Base-by-base conservation (phyloP, 1,139 yeast species). In the Komagataea norvegica region DNA sequence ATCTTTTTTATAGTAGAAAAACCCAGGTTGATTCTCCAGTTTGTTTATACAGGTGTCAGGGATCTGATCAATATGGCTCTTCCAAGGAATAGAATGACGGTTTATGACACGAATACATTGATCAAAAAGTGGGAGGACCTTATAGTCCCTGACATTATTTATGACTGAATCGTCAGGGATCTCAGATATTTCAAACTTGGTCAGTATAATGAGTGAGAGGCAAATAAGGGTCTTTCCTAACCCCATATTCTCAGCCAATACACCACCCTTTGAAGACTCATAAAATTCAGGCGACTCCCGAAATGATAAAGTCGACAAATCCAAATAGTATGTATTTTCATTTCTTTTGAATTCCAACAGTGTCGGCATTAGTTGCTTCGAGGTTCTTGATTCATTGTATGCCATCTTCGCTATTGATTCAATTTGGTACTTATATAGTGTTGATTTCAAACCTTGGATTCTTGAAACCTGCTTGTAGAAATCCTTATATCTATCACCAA, bases 171-270 rank as follows among this genome's bases (percentile, higher is more conserved):
- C 33, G 3, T 51, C 54, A 0, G 84, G 83, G 5, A 67, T 58
- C 28, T 57, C 54, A 0, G 84, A 65, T 5, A 68, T 53, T 38
- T 79, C 81, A 49, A 57, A 62, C 45, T 70, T 74, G 0, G 87
- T 73, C 8, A 71, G 52, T 46, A 81, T 72, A 1, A 80, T 67
- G 33, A 81, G 61, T 7, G 83, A 77, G 15, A 81, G 56, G 48
- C 86, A 79, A 5, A 81, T 80, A 30, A 77, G 64, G 0, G 88
- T 80, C 52, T 81, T 81, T 0, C 89, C 89, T 14, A 79, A 59
- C 0, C 88, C 89, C 88, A 81, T 81, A 68, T 79, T 79, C 47
- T 81, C 89, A 0, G 86, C 86, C 10, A 81, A 59, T 2, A 81
- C 77, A 0, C 88, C 89, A 13, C 88, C 88, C 45, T 70, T 57